These are phyloP conservation scores for Poa annua DNA, from an alignment of 176 grass and related monocot genomes.

Conservation along the genomic window DNA sequence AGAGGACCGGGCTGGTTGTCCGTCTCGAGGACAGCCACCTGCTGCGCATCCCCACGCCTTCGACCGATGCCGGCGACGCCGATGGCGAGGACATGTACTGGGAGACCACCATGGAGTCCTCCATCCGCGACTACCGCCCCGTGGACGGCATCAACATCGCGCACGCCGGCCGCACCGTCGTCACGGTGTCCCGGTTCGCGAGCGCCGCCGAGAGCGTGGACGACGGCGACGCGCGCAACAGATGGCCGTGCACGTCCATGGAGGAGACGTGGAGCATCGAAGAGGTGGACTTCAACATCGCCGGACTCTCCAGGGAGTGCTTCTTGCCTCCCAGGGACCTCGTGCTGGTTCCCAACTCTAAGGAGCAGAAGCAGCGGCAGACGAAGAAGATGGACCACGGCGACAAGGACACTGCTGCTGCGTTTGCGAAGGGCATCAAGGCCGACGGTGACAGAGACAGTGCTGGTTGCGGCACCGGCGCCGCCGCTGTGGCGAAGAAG, in stretches of 20 bases:
- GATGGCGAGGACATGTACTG: slow-evolving; percentile 53
- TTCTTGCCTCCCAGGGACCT: slow-evolving; percentile 77
- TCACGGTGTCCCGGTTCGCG: slow-evolving; percentile 52
- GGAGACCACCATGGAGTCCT: slow-evolving; percentile 79
- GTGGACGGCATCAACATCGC: slow-evolving; percentile 81
- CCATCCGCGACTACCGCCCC: slow-evolving; percentile 67
- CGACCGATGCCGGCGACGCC: neutral
- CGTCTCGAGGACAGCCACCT: slow-evolving; percentile 76
- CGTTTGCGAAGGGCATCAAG: neutral
- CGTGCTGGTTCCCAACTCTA: neutral
- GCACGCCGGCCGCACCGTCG: slow-evolving; percentile 65
- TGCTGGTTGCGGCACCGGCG: neutral
- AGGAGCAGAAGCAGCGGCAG: neutral
- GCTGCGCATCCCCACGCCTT: slow-evolving; percentile 40
- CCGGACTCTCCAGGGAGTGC: slow-evolving; percentile 65
- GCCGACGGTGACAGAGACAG: neutral
- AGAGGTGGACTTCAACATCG: slow-evolving; percentile 82
- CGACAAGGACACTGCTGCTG: neutral
- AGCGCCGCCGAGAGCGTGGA: slow-evolving; percentile 20
- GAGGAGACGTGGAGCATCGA: slow-evolving; percentile 83
- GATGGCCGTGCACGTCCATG: slow-evolving; percentile 40
- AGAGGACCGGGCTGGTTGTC: slow-evolving; percentile 72
- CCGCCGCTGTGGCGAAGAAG: slow-evolving; percentile 7
- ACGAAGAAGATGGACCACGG: neutral
- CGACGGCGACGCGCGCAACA: slow-evolving; percentile 16